Evolutionary conservation across 2,329 filamentous ascomycete genomes (phyloP).

Genomic region (Nigrospora oryzae): DNA sequence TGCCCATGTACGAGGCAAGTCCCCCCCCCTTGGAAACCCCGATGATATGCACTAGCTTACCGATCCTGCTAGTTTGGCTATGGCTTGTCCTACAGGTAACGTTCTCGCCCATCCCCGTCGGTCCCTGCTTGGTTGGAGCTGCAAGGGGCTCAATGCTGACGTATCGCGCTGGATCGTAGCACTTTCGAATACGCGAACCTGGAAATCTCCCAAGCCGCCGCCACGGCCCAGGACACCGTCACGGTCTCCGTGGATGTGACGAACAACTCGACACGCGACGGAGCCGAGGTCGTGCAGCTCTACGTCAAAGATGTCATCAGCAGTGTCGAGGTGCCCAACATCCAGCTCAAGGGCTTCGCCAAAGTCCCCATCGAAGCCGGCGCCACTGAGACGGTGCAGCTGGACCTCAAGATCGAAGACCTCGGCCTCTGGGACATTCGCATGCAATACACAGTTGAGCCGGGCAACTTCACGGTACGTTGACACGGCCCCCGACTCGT

Average conservation of each 20-base stretch:
- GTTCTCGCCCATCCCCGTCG: too few relatives aligned
- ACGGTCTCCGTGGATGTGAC: constrained; percentile 53
- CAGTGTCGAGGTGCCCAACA: constrained; percentile 56
- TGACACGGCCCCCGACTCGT: too few relatives aligned
- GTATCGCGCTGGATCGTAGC: constrained; percentile 18
- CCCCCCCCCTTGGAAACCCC: neutral
- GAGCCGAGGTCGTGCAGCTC: constrained; percentile 59
- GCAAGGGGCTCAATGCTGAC: too few relatives aligned
- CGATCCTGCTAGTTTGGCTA: constrained; percentile 46
- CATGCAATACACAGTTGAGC: constrained; percentile 43
- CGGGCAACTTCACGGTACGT: constrained; percentile 53
- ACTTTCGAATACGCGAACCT: constrained; percentile 51
- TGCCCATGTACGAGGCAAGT: constrained; percentile 44
- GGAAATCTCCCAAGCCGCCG: constrained; percentile 37
- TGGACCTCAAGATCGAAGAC: constrained; percentile 46
- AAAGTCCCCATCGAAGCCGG: constrained; percentile 56
- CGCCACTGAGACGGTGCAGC: constrained; percentile 40
- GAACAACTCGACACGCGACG: constrained; percentile 48
- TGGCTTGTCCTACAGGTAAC: constrained; percentile 48
- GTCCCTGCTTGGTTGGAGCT: too few relatives aligned
- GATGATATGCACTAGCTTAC: neutral
- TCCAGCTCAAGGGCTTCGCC: constrained; percentile 56
- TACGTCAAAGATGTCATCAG: constrained; percentile 57
- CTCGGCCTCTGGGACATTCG: constrained; percentile 49
- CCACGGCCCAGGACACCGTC: constrained; percentile 39